Conservation (phyloP, 164 flowering plant genomes). For the Macadamia integrifolia region DNA sequence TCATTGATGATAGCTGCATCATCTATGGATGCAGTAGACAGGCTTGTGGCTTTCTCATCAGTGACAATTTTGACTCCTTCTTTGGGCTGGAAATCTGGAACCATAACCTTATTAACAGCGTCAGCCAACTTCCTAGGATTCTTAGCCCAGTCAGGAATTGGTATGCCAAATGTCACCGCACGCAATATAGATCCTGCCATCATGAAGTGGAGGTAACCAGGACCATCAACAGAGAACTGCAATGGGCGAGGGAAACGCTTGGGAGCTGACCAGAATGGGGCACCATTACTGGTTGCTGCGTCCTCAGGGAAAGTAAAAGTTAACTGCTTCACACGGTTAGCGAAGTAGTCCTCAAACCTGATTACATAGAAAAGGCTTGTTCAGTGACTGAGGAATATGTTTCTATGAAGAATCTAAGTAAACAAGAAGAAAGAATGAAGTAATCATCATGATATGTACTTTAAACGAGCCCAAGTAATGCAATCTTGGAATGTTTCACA, state of each 20-base stretch:
- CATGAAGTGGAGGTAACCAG: conserved; percentile 51
- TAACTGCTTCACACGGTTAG: conserved; percentile 77
- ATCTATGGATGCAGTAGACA: conserved; percentile 57
- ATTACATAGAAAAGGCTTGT: conserved; percentile 5
- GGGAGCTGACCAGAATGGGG: conserved; percentile 89
- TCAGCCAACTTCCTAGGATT: conserved; percentile 43
- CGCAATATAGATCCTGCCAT: conserved; percentile 67
- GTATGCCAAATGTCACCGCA: conserved; percentile 75
- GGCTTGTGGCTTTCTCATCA: conserved; percentile 68
- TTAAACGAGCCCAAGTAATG: conserved; percentile 78
- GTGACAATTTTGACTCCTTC: conserved; percentile 64
- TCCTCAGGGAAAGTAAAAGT: conserved; percentile 80
- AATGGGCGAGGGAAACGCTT: conserved; percentile 77
- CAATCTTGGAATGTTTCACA: conserved; percentile 80
- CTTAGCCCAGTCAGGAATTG: conserved; percentile 66
- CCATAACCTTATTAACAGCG: conserved; percentile 54
- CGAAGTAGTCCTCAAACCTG: conserved; percentile 85
- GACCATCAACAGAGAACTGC: conserved; percentile 51
- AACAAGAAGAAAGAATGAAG: not conserved
- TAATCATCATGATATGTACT: conserved; percentile 29
- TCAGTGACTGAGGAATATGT: not conserved
- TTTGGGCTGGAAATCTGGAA: conserved; percentile 74
- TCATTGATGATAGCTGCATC: conserved; percentile 66
- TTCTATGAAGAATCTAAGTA: too few relatives aligned
- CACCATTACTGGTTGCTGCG: conserved; percentile 66